These are phyloP conservation scores for Aspergillus tubingensis DNA, from an alignment of 2,329 filamentous ascomycete genomes.

Conservation along the genomic window DNA sequence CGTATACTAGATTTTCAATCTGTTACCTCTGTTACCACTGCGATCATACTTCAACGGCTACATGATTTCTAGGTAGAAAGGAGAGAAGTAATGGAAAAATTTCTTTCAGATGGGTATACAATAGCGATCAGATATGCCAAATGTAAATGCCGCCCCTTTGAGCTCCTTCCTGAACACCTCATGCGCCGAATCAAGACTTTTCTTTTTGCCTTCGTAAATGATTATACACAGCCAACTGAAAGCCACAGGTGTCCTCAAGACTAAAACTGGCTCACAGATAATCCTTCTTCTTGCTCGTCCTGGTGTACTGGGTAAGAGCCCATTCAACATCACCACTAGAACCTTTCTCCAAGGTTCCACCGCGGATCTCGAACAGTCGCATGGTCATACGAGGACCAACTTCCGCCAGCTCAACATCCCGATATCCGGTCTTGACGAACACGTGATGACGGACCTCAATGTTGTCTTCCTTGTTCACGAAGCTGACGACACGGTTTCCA, in stretches of 20 bases:
- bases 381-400: slow-evolving; percentile 97
- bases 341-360: slow-evolving; percentile 81
- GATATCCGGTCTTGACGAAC: slow-evolving; percentile 88
- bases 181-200: slow-evolving; percentile 33
- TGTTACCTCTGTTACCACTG: too few relatives aligned
- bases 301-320: slow-evolving; percentile 92
- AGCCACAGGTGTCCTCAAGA: slow-evolving; percentile 11
- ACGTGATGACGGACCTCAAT: slow-evolving; percentile 94
- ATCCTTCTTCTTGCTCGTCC: slow-evolving; percentile 93
- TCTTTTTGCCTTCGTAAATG: slow-evolving; percentile 22
- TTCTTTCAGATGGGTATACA: slow-evolving; percentile 25
- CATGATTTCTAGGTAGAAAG: not conserved
- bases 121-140: slow-evolving; percentile 20
- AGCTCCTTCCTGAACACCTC: slow-evolving; percentile 30
- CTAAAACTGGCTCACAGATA: slow-evolving; percentile 63
- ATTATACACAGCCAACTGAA: slow-evolving; percentile 16
- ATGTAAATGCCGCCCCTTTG: slow-evolving; percentile 25
- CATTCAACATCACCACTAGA: slow-evolving; percentile 96
- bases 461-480: slow-evolving; percentile 83
- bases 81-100: not conserved
- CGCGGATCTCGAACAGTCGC: slow-evolving; percentile 88
- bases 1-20: too few relatives aligned
- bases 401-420: slow-evolving; percentile 84
- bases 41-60: not conserved
- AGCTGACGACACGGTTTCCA: slow-evolving; percentile 86